Percentiles rank a stretch among this genome's conserved stretches.
Conservation (phyloP, 345 rosid species). For the Turnera subulata region DNA sequence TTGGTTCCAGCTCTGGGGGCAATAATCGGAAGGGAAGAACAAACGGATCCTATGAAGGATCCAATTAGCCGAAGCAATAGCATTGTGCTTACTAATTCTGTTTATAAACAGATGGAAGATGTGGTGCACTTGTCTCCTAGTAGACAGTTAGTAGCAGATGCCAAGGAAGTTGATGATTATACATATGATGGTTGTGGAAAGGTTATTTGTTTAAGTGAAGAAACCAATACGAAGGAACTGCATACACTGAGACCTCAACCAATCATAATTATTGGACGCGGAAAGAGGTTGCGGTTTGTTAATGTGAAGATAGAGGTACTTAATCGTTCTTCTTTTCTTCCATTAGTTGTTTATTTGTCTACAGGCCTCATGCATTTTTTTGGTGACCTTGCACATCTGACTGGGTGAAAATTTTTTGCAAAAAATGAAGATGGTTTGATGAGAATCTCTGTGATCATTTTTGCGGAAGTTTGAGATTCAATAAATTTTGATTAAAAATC, state of each 20-base stretch:
- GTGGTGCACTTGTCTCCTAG: conserved; percentile 74
- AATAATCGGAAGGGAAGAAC: conserved; percentile 91
- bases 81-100: conserved; percentile 64
- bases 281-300: conserved; percentile 85
- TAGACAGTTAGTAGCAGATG: conserved; percentile 81
- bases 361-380: no score
- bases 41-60: conserved; percentile 88
- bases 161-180: conserved; percentile 71
- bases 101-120: conserved; percentile 73
- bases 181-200: conserved; percentile 91
- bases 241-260: conserved; percentile 53
- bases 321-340: conserved; percentile 9
- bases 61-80: conserved; percentile 65
- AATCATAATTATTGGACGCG: conserved; percentile 78
- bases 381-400: no score
- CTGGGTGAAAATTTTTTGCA: no score
- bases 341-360: no score
- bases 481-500: no score
- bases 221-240: conserved; percentile 43
- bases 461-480: no score
- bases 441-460: no score
- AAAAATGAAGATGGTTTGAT: no score
- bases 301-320: conserved; percentile 88
- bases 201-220: conserved; percentile 56
- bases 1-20: conserved; percentile 87